Percentiles rank a stretch among this genome's conserved stretches.
Evolutionary conservation across 352 stramenopile species (phyloP).

Genomic region (Thalassiosira hispida): DNA sequence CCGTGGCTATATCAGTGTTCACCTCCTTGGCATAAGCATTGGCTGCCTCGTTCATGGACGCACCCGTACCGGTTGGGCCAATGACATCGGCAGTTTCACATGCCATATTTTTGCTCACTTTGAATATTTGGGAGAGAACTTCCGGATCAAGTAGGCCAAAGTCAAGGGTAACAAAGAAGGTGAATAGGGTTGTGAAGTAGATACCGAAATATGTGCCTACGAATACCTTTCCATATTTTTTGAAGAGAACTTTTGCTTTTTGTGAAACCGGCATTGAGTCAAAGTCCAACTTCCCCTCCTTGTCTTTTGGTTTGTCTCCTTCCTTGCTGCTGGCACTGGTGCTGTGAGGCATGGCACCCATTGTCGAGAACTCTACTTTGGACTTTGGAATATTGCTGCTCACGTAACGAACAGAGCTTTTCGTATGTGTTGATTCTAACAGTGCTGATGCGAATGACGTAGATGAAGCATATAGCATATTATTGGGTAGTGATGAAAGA

Average conservation of each 20-base stretch:
- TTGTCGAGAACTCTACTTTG: slow-evolving; percentile 2
- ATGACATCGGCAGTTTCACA: slow-evolving; percentile 51
- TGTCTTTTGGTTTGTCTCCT: slow-evolving; percentile 4
- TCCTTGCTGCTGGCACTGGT: slow-evolving; percentile 6
- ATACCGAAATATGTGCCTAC: slow-evolving; percentile 84
- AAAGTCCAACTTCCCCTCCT: slow-evolving; percentile 22
- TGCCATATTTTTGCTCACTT: slow-evolving; percentile 49
- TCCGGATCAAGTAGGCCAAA: slow-evolving; percentile 82
- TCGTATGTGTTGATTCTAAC: slow-evolving; percentile 1
- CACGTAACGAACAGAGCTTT: background rate
- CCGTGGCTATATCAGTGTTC: slow-evolving; percentile 34
- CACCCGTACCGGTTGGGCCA: slow-evolving; percentile 39
- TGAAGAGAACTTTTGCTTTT: slow-evolving; percentile 36
- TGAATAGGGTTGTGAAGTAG: slow-evolving; percentile 80
- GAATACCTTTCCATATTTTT: slow-evolving; percentile 83
- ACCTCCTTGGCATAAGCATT: slow-evolving; percentile 41
- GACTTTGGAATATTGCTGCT: slow-evolving; percentile 18
- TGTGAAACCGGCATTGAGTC: slow-evolving; percentile 20
- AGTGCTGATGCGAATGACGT: background rate
- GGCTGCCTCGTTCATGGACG: slow-evolving; percentile 50
- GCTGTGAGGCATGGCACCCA: slow-evolving; percentile 17
- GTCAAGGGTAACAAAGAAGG: slow-evolving; percentile 81
- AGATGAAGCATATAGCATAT: background rate
- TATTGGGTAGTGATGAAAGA: background rate
- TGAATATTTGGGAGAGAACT: slow-evolving; percentile 39